A percentile compares a stretch with the other conserved stretches of the same genome.
Conservation (phyloP, 192 early-diverging fungal species). For the Backusella parvicylindrica region DNA sequence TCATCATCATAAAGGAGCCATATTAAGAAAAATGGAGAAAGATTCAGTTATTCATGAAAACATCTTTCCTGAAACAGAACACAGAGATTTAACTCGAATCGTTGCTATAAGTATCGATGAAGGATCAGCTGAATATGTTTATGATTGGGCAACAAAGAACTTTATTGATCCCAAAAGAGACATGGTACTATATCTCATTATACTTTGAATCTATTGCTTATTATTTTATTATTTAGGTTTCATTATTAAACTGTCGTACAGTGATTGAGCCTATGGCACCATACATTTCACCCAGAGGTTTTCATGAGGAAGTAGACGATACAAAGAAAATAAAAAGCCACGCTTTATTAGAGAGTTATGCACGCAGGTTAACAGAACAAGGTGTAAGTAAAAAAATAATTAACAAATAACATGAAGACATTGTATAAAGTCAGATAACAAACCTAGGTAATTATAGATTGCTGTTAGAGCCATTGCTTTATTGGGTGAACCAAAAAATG, state of each 20-base stretch:
- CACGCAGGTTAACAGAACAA: slow-evolving; percentile 1
- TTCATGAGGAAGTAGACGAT: slow-evolving; percentile 20
- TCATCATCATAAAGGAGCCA: not conserved
- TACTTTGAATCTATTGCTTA: not conserved
- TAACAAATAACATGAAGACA: no score
- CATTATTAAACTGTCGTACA: slow-evolving; percentile 15
- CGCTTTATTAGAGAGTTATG: slow-evolving; percentile 12
- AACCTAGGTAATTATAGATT: not conserved
- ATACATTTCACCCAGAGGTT: slow-evolving; percentile 18
- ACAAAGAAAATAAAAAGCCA: slow-evolving; percentile 18
- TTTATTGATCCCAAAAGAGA: slow-evolving; percentile 27
- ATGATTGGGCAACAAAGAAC: slow-evolving; percentile 28
- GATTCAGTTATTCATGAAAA: not conserved
- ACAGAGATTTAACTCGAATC: slow-evolving; percentile 7
- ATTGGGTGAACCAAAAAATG: slow-evolving; percentile 56
- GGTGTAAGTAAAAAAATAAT: not conserved
- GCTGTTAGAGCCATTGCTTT: slow-evolving; percentile 50
- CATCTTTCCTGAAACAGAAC: not conserved
- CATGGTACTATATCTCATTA: not conserved
- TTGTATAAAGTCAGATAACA: not conserved
- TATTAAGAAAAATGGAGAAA: not conserved
- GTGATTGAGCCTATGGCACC: slow-evolving; percentile 20
- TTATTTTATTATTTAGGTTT: not conserved
- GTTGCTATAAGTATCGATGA: slow-evolving; percentile 21
- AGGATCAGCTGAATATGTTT: slow-evolving; percentile 24